A percentile compares a stretch with the other conserved stretches of the same genome.
phyloP scores from a whole-genome alignment of 352 stramenopile genomes.

The Pythium phragmitis region DNA sequence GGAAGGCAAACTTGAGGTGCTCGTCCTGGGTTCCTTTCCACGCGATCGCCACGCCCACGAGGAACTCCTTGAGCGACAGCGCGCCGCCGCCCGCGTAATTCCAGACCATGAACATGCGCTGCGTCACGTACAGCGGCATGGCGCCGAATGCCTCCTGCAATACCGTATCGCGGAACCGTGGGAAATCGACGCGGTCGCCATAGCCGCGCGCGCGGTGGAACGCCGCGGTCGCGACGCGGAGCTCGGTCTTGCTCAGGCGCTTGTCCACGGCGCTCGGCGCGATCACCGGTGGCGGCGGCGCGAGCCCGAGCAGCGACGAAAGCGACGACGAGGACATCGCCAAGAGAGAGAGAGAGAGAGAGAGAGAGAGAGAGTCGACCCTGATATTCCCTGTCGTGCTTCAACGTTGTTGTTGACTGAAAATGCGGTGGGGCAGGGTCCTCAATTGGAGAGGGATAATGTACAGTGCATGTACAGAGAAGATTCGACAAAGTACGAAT shows the following conservation, averaged over 20 bases:
- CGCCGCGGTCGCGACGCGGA: conserved; percentile 24
- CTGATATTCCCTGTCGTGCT: not conserved
- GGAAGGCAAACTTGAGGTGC: conserved; percentile 43
- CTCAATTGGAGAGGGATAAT: not conserved
- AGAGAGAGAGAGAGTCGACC: not conserved
- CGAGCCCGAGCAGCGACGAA: conserved; percentile 25
- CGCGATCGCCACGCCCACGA: conserved; percentile 30
- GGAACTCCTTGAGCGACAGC: conserved; percentile 40
- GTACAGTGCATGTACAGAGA: not conserved
- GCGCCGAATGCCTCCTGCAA: conserved; percentile 34
- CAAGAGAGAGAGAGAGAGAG: not conserved
- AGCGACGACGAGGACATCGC: conserved; percentile 16
- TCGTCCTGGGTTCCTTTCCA: conserved; percentile 42
- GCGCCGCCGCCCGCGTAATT: conserved; percentile 25
- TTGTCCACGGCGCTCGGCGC: conserved; percentile 23
- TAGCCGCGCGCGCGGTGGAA: conserved; percentile 51
- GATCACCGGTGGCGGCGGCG: conserved; percentile 27
- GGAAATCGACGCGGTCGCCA: conserved; percentile 27
- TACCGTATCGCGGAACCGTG: conserved; percentile 38
- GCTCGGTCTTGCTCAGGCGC: conserved; percentile 32
- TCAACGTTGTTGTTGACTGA: not conserved
- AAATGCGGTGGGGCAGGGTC: not conserved
- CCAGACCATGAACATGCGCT: conserved; percentile 42
- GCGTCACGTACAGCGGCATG: conserved; percentile 34
- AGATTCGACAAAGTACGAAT: conserved; percentile 2